Base-by-base conservation (phyloP, 768 basidiomycete species). In the Lactarius trivialis region DNA sequence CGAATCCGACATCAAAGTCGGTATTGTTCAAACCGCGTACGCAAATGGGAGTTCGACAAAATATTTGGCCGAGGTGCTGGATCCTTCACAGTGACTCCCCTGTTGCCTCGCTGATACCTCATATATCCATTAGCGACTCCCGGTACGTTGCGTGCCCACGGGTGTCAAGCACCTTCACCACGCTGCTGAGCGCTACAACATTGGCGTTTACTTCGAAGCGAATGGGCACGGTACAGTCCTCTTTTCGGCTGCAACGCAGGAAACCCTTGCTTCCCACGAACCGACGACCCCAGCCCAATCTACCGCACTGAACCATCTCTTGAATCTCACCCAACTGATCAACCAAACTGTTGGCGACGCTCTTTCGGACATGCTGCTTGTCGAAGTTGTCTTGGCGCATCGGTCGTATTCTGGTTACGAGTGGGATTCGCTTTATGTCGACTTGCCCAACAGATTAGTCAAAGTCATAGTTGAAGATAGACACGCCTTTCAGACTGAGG, bases 141-240 rank as follows among this genome's bases (percentile, higher is more conserved):
- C 97, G 41, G 93, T 98, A 26, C 88, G 86, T 70, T 99, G 97
- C 71, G 94, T 96, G 7, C 79, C 93, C 2, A 99, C 97, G 17
- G 97, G 97, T 30, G 97, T 99, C 63, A 99, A 99, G 74, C 91
- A 98, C 72, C 83, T 98, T 53, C 97, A 99, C 72, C 95, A 98
- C 71, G 97, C 95, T 17, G 97, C 97, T 12, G 92, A 95, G 69
- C 84, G 86, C 69, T 98, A 88, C 74, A 83, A 93, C 71, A 82
- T 99, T 59, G 97, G 97, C n/a, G 92, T 99, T 50, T 99, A 99
- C 76, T 99, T 99, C 70, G 97, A 99, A 74, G 97, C 97, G 36
- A 99, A 99, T 72, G 97, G 97, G 2, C 97, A 99, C 69, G 97
- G 97, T 34, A 99, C 97, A 3, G 93, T 98, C 52, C 75, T 98